phyloP scores from a whole-genome alignment of 1,284 basidiomycete species.

The Cerioporus squamosus region DNA sequence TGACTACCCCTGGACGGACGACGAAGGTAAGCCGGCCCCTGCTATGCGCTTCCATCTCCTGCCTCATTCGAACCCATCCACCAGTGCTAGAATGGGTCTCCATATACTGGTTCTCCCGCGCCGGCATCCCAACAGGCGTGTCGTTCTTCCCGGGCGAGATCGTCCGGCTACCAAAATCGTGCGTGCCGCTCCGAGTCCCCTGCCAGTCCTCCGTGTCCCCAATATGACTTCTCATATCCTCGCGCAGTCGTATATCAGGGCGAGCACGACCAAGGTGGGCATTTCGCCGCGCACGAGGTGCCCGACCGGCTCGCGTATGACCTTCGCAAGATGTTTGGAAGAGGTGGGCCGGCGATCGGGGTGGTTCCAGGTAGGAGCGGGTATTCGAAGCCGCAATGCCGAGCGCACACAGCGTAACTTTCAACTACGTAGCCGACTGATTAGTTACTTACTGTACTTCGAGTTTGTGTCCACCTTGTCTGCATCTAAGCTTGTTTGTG shows the following conservation, averaged over 20 bases:
- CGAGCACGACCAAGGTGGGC: constrained; percentile 33
- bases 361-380: constrained; percentile 30
- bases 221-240: not conserved
- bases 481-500: too few relatives aligned
- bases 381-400: constrained; percentile 17
- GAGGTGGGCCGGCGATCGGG: constrained; percentile 34
- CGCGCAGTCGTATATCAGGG: constrained; percentile 28
- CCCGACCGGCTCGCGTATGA: constrained; percentile 34
- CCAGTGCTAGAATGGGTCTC: constrained; percentile 63
- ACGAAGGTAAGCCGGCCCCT: constrained; percentile 42
- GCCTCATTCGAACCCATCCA: not conserved
- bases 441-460: too few relatives aligned
- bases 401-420: too few relatives aligned
- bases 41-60: not conserved
- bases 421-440: too few relatives aligned
- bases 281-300: constrained; percentile 37
- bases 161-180: constrained; percentile 42
- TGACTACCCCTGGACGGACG: constrained; percentile 52
- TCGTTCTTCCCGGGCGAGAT: constrained; percentile 55
- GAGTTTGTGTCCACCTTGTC: too few relatives aligned
- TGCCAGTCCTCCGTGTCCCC: too few relatives aligned
- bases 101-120: constrained; percentile 59
- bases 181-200: constrained; percentile 21
- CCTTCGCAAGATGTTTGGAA: constrained; percentile 35
- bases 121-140: constrained; percentile 52